Base-by-base conservation (phyloP, 805 yeast genomes). In the Candida succiphila region DNA sequence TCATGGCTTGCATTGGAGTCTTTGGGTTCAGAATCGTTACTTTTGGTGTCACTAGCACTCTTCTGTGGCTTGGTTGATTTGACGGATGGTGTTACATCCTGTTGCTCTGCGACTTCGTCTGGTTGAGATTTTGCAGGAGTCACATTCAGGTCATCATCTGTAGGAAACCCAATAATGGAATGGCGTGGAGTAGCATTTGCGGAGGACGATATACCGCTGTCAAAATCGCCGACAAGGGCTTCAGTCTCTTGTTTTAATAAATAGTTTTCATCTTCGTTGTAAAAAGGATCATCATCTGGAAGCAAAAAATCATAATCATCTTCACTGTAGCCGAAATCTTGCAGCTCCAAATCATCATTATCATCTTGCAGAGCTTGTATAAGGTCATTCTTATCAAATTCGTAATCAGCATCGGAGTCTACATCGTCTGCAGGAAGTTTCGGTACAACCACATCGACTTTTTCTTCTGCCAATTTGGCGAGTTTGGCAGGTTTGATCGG, bases 361-460 rank as follows among this genome's bases (percentile, higher is more conserved):
- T 59, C 64, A 24, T 54, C 53, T 36, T 58, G 56, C 29, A 59
- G 43, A 7, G 64, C 54, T 33, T 51, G 56, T 25, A 66, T 56
- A 30, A 63, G 54, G 37, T 65, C 70, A 36, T 69, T 69, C 30
- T 67, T 63, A 40, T 59, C 78, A 38, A 71, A 65, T 42, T 71
- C 78, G 44, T 78, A 76, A 45, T 77, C 88, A 9, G 74, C 85
- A 36, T 76, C 86, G 0, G 80, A 72, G 35, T 59, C 52, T 9
- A 56, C 37, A 15, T 58, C 63, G 19, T 51, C 47, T 18, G 69
- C 76, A 30, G 64, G 63, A 37, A 72, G 55, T 40, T 64, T 67
- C 13, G 78, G 79, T 4, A 71, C 78, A 37, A 59, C 69, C 36
- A 69, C 51, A 26, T 36, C 58, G 49, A 46, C 39, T 27, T 46